Evolutionary conservation across 1,284 basidiomycete genomes (phyloP), one percentile per base, ranked within the genome.

Genomic region (Cystobasidiaceae sp.): DNA sequence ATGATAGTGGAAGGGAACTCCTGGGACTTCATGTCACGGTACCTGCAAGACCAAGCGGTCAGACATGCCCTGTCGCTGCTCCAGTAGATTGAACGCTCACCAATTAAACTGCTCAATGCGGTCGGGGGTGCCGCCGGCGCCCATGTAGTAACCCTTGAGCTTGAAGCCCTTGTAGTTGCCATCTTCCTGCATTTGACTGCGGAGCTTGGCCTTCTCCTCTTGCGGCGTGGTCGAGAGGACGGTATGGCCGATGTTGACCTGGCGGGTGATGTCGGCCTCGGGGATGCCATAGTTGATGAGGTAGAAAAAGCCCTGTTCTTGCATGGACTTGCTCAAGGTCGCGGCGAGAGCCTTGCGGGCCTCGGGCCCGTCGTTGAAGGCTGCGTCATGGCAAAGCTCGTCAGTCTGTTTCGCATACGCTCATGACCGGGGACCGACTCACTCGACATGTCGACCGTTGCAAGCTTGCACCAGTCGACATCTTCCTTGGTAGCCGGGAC

Each of bases 281-380:
- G 55, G 11, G 32, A 69, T 63, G 9, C 66, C 68, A 27, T 39
- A 32, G 66, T 85, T 84, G 62, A 84, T 71, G 21, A 83, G 79
- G 69, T 83, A 86, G 75, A 85, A 83, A 73, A 85, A 88, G 5
- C 83, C 85, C 54, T 84, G 80, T 13, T 79, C 80, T 3, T 79
- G 76, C 78, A 88, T 81, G 0, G 86, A 86, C 62, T 84, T 78
- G 41, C 81, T 80, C 5, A 84, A 78, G 71, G 82, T 79, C 23
- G 73, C 68, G 0, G 82, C 81, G 0, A 86, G 79, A 49, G 78
- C 75, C 0, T 74, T 72, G 28, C 81, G 80, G 1, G 80, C 83
- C 63, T 82, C 81, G 0, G 76, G 74, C 0, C 67, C 54, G 32
- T 57, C 54, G 41, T 57, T 45, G 43, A 57, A 57, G n/a, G 54